Conservation (phyloP, 1,284 basidiomycete species). For the Hypsizygus ulmarius region DNA sequence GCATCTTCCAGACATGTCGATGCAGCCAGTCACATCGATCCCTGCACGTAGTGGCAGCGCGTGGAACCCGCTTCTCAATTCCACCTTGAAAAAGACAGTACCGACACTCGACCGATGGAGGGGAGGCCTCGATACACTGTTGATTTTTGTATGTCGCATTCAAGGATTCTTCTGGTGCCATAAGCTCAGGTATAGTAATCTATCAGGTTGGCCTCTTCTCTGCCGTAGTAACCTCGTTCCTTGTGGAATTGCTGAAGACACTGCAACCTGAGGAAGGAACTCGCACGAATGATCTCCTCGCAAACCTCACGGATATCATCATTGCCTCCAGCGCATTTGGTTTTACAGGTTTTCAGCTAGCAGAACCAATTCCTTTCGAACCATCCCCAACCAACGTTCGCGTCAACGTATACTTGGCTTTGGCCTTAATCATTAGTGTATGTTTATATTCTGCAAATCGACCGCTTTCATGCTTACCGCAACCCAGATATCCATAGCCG, state of each 20-base stretch:
- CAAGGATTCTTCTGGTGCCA: background rate
- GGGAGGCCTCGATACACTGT: slow-evolving; percentile 2
- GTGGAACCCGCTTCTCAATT: slow-evolving; percentile 13
- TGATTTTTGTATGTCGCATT: slow-evolving; percentile 1
- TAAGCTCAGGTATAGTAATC: background rate
- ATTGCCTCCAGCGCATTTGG: background rate
- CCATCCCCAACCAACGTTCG: background rate
- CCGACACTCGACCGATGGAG: slow-evolving; percentile 4
- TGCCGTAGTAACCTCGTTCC: slow-evolving; percentile 2
- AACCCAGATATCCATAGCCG: background rate
- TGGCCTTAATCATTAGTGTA: slow-evolving; percentile 3
- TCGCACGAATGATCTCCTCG: slow-evolving; percentile 4
- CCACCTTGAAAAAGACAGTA: slow-evolving; percentile 5
- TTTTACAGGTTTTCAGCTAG: background rate
- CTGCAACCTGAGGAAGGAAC: background rate
- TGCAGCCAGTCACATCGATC: slow-evolving; percentile 6
- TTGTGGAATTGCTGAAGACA: slow-evolving; percentile 4
- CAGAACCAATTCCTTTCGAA: background rate
- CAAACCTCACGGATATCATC: slow-evolving; percentile 4
- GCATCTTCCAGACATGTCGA: background rate
- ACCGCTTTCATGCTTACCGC: background rate
- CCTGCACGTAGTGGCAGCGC: slow-evolving; percentile 14
- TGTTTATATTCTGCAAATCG: background rate
- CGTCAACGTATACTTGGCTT: slow-evolving; percentile 2
- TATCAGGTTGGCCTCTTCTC: slow-evolving; percentile 2